phyloP scores from a whole-genome alignment of 73 alveolate genomes.

The Uronychia binucleata region DNA sequence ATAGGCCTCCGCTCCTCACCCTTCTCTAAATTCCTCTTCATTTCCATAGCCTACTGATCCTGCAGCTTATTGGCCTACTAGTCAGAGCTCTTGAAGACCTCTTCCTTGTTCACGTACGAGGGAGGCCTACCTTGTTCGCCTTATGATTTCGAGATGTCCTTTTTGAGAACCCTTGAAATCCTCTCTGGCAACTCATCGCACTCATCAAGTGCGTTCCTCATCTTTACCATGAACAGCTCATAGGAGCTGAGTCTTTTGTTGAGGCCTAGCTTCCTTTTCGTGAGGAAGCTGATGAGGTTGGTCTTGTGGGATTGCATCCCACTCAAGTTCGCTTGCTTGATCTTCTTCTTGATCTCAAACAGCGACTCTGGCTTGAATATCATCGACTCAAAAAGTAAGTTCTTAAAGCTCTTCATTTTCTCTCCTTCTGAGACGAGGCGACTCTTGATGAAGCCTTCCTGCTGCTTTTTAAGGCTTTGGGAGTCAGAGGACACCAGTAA shows the following conservation, averaged over 20 bases:
- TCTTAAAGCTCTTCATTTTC: not conserved
- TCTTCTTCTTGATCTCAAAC: not conserved
- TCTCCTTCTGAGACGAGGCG: too few species aligned
- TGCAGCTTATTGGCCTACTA: too few species aligned
- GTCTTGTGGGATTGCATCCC: not conserved
- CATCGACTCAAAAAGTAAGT: not conserved
- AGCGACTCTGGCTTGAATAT: not conserved
- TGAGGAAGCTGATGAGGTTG: not conserved
- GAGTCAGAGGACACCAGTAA: too few species aligned
- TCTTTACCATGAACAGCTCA: not conserved
- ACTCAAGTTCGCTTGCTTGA: not conserved
- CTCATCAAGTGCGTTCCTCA: not conserved
- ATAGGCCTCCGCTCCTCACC: too few species aligned
- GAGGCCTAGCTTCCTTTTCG: not conserved
- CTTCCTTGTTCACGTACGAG: too few species aligned
- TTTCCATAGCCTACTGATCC: too few species aligned
- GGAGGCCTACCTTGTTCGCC: too few species aligned
- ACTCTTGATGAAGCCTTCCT: too few species aligned
- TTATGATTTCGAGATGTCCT: not conserved
- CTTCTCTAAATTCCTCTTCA: too few species aligned
- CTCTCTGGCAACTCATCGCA: not conserved
- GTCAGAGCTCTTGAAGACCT: too few species aligned
- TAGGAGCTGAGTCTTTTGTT: not conserved
- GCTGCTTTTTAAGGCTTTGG: too few species aligned
- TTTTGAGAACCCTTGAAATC: not conserved